These are phyloP conservation scores for Emmonsiellopsis sp. DNA, from an alignment of 2,329 filamentous ascomycete species.

Conservation along the genomic window DNA sequence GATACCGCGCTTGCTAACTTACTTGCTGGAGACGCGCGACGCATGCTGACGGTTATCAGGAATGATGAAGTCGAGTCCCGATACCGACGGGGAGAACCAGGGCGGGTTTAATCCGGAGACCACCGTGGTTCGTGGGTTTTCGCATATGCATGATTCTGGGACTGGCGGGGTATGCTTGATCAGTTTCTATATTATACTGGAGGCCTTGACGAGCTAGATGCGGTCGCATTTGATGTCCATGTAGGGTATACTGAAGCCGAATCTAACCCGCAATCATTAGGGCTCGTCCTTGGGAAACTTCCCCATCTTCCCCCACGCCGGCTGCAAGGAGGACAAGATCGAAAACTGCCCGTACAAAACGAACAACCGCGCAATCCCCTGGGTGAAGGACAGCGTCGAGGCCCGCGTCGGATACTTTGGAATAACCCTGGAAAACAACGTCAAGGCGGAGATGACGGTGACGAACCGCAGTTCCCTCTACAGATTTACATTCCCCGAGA, in stretches of 20 bases:
- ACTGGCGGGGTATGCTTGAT: conserved; percentile 35
- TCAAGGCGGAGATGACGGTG: conserved; percentile 58
- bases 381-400: conserved; percentile 42
- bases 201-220: background rate
- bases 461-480: conserved; percentile 58
- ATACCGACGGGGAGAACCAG: conserved; percentile 45
- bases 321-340: conserved; percentile 52
- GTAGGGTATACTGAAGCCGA: background rate
- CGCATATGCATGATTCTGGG: conserved; percentile 44
- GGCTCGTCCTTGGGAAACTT: conserved; percentile 62
- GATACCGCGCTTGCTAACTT: conserved; percentile 2
- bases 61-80: conserved; percentile 48
- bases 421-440: conserved; percentile 48
- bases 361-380: conserved; percentile 38
- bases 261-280: conserved; percentile 11
- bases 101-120: conserved; percentile 48
- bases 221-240: background rate
- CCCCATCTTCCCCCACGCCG: conserved; percentile 57
- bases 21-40: background rate
- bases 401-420: conserved; percentile 58
- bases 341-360: conserved; percentile 54
- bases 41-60: conserved; percentile 19
- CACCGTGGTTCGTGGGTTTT: conserved; percentile 42
- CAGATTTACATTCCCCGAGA: conserved; percentile 51
- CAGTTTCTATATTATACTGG: background rate